Percentiles rank a stretch among this genome's conserved stretches.
These are phyloP conservation scores for Biscogniauxia sp. DNA, from an alignment of 2,329 filamentous ascomycete species.

Conservation along the genomic window DNA sequence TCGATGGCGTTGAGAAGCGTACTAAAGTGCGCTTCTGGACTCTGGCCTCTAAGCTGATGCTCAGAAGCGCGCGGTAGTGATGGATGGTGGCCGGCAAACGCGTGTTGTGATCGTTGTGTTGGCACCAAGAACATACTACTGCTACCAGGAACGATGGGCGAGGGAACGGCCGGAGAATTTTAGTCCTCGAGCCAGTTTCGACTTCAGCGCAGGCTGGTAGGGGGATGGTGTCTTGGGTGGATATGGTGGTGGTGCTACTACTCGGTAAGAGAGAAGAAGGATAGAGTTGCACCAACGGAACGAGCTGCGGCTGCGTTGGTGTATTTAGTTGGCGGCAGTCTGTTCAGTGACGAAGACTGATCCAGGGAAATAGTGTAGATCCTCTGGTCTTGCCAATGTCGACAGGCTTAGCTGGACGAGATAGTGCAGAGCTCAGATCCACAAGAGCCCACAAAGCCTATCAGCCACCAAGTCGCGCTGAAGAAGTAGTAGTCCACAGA, in stretches of 20 bases:
- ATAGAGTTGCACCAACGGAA: slow-evolving; percentile 33
- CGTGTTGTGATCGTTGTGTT: slow-evolving; percentile 30
- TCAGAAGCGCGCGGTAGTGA: slow-evolving; percentile 28
- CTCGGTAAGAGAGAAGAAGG: slow-evolving; percentile 29
- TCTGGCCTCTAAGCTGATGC: slow-evolving; percentile 28
- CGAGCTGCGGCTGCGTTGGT: slow-evolving; percentile 35
- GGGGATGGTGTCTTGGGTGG: slow-evolving; percentile 28
- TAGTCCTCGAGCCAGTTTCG: slow-evolving; percentile 34
- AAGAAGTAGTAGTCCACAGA: slow-evolving; percentile 21
- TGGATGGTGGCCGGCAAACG: slow-evolving; percentile 32
- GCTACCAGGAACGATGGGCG: slow-evolving; percentile 26
- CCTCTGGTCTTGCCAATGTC: slow-evolving; percentile 24
- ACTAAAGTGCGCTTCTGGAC: slow-evolving; percentile 29
- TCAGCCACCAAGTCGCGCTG: slow-evolving; percentile 30
- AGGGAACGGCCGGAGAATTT: slow-evolving; percentile 29
- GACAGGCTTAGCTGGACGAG: slow-evolving; percentile 26
- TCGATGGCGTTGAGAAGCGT: slow-evolving; percentile 30
- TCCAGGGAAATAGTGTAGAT: slow-evolving; percentile 34
- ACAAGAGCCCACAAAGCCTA: slow-evolving; percentile 25
- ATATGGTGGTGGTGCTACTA: slow-evolving; percentile 21
- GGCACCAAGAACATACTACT: slow-evolving; percentile 35
- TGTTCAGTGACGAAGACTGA: slow-evolving; percentile 30
- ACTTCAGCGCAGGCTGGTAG: slow-evolving; percentile 27
- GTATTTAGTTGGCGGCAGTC: slow-evolving; percentile 38
- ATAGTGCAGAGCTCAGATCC: slow-evolving; percentile 28